A percentile compares a stretch with the other conserved stretches of the same genome.
phyloP scores from a whole-genome alignment of 441 rosid genomes.

The Raphanus hybrid region DNA sequence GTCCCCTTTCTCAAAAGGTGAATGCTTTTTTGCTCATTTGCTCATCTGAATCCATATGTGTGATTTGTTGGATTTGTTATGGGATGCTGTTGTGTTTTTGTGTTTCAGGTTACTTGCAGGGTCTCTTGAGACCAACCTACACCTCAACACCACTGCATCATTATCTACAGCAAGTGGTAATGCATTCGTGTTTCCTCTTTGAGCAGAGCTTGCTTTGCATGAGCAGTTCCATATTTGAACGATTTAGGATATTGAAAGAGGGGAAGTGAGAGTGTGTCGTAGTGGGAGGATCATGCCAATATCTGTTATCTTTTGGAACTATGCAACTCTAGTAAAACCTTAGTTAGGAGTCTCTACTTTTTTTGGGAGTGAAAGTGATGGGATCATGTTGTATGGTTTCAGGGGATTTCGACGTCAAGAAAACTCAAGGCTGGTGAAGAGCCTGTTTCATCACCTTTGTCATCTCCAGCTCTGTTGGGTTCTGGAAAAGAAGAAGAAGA shows the following conservation, averaged over 20 bases:
- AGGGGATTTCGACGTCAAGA: constrained; percentile 81
- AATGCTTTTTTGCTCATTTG: not conserved
- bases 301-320: constrained; percentile 25
- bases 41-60: not conserved
- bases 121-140: constrained; percentile 32
- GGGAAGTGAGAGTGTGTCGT: constrained; percentile 8
- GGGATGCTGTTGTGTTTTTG: not conserved
- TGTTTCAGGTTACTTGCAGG: constrained; percentile 32
- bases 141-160: constrained; percentile 60
- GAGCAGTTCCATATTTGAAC: not conserved
- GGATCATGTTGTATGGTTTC: constrained; percentile 31
- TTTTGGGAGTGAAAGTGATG: not conserved
- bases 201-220: not conserved
- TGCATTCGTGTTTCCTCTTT: constrained; percentile 27
- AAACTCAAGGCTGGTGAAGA: constrained; percentile 50
- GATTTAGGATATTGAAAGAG: not conserved
- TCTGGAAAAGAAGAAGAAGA: constrained; percentile 58
- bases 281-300: constrained; percentile 25
- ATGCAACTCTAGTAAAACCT: not conserved
- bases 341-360: not conserved
- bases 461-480: constrained; percentile 56
- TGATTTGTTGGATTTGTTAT: too few relatives aligned
- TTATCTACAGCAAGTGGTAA: constrained; percentile 60
- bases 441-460: constrained; percentile 66
- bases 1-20: constrained; percentile 44